A percentile compares a stretch with the other conserved stretches of the same genome.
phyloP scores from a whole-genome alignment of 768 basidiomycete genomes.

The Strobilomyces dryophilus region DNA sequence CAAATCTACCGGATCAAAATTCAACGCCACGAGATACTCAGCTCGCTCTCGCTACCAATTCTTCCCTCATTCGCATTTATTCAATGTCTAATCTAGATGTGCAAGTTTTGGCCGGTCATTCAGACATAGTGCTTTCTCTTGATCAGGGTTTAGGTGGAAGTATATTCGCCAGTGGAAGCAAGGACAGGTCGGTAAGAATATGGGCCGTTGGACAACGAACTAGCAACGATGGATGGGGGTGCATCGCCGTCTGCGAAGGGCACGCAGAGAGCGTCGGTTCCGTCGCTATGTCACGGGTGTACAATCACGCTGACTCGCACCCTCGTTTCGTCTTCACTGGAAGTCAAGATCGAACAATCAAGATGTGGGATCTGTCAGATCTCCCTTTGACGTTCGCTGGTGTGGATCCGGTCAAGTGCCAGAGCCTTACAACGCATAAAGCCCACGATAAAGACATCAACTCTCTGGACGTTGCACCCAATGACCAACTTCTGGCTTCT shows the following conservation, averaged over 20 bases:
- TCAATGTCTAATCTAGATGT: conserved; percentile 73
- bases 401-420: conserved; percentile 45
- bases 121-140: conserved; percentile 86
- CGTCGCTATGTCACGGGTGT: conserved; percentile 66
- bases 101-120: conserved; percentile 82
- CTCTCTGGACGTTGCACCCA: conserved; percentile 87
- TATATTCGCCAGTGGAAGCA: conserved; percentile 88
- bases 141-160: conserved; percentile 62
- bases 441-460: conserved; percentile 99
- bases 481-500: conserved; percentile 83
- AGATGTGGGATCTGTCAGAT: conserved; percentile 91
- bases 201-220: conserved; percentile 51
- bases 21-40: conserved; percentile 52
- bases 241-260: conserved; percentile 86
- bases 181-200: conserved; percentile 82
- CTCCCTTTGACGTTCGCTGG: conserved; percentile 34
- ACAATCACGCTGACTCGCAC: conserved; percentile 18
- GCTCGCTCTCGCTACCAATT: conserved; percentile 95
- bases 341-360: conserved; percentile 95
- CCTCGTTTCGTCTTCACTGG: conserved; percentile 86
- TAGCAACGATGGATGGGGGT: conserved; percentile 39
- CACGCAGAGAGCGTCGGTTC: conserved; percentile 94
- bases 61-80: conserved; percentile 90
- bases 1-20: conserved; percentile 12
- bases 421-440: conserved; percentile 79